Base-by-base conservation (phyloP, 192 early-diverging fungal genomes). In the Entomortierella lignicola region DNA sequence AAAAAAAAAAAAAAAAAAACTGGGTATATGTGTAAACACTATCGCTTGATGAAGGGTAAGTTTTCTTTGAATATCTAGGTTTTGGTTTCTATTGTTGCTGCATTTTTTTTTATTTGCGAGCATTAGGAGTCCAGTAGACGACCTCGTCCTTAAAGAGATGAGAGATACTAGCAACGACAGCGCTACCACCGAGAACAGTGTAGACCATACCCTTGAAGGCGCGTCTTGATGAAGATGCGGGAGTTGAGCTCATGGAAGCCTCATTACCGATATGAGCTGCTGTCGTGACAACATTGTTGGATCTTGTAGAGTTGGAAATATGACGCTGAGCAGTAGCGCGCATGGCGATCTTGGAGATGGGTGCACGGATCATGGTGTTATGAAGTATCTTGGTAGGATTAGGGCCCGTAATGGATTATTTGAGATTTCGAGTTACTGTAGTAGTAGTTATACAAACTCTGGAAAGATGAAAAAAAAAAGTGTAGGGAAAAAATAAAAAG, bases 121-220 rank as follows among this genome's bases (percentile, higher is more conserved):
- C 56, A 61, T 79, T 79, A n/a, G 75, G 75, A 20, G 75, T 79
- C 75, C 75, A 79, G 75, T 79, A 79, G 15, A 79, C 57, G 48
- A 79, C 75, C 57, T 79, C 75, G 39, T 79, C 75, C 51, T 79
- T 79, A 30, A 79, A 55, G 18, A 70, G 1, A 31, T 50, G 48
- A 15, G 66, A 64, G 34, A 60, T 6, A 25, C 75, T 67, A 10
- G 62, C 75, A n/a, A 79, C 43, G 48, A 70, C 56, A 27, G 68
- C 43, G 5, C 48, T 55, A 27, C 56, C 52, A 12, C 75, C 68
- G 27, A 70, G 51, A 29, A 61, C 63, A 30, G 62, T 66, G 60
- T 79, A 70, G 39, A 67, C 75, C n/a, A 70, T 44, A 20, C 62
- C 34, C 62, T 79, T 79, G 67, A 53, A 34, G 41, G 58, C 41